Base-by-base conservation (phyloP, 305 asterid genomes). In the Andrographis paniculata region DNA sequence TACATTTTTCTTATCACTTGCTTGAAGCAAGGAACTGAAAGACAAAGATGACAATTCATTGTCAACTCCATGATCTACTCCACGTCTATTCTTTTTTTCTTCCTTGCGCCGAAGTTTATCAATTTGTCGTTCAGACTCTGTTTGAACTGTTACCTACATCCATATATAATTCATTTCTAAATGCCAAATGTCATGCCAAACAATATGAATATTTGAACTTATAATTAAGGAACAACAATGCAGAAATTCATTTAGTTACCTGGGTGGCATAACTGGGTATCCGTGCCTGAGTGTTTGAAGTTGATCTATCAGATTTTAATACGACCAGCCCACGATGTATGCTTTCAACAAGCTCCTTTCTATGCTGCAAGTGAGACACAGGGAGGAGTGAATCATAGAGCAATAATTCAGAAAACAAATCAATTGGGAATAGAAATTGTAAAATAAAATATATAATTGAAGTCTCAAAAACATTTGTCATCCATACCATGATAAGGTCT, bases 21-120 rank as follows among this genome's bases (percentile, higher is more conserved):
- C 98, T 73, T 82, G 80, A 59, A 89, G 79, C 60, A 89, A 79
- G 64, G 94, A 86, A 68, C 87, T 72, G 68, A 82, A 89, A 62
- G 75, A 65, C 63, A 80, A 24, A 9, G 76, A 62, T 45, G 93
- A 80, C 55, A 82, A 64, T 27, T 78, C 84, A 39, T 62, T 73
- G 55, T 82, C 98, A 58, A 61, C 64, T 63, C 79, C 95, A 39
- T 80, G 74, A 60, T 85, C 94, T 20, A 73, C 55, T 62, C 84
- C 87, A 58, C 92, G 93, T 55, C 92, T 80, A 51, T 78, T 80
- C 73, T 75, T 89, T 59, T 78, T 89, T 61, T 89, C 96, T 74
- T 89, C 98, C 78, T 82, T 86, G 50, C 94, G 94, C 41, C 96
- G 85, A 59, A 89, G 88, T 77, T 82, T 89, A 68, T 86, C 98